Conservation (phyloP, 306 rosid species). For the Argentina anserina region DNA sequence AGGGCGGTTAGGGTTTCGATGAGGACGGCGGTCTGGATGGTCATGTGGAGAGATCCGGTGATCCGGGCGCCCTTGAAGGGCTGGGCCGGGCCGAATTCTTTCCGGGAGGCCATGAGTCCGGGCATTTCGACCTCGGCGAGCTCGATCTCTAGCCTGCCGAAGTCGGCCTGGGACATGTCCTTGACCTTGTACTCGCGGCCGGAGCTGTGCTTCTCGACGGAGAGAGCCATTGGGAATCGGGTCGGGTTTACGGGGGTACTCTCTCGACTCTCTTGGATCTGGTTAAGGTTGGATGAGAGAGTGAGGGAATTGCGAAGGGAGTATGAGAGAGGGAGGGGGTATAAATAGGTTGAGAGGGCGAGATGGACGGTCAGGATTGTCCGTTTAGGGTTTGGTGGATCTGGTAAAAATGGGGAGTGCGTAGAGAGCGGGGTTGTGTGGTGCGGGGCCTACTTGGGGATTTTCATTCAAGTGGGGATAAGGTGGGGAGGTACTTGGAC, state of each 20-base stretch:
- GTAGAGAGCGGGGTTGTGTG: constrained; percentile 6
- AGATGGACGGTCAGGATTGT: constrained; percentile 39
- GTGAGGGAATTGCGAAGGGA: background rate
- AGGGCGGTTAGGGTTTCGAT: constrained; percentile 94
- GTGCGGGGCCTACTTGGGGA: background rate
- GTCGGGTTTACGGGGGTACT: background rate
- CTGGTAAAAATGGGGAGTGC: constrained; percentile 20
- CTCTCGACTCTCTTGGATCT: background rate
- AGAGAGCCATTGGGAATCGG: constrained; percentile 46
- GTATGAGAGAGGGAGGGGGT: background rate
- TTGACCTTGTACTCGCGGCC: constrained; percentile 96
- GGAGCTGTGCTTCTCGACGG: constrained; percentile 61
- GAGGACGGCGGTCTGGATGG: constrained; percentile 93
- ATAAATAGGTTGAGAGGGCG: constrained; percentile 28
- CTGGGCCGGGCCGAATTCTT: constrained; percentile 65
- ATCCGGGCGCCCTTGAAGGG: constrained; percentile 83
- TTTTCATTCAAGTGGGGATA: background rate
- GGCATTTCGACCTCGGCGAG: constrained; percentile 99
- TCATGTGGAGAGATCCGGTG: constrained; percentile 99
- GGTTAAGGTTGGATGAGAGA: background rate
- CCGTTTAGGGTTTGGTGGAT: constrained; percentile 15
- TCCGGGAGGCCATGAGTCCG: constrained; percentile 58
- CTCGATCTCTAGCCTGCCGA: constrained; percentile 80
- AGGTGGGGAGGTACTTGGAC: background rate
- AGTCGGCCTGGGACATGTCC: constrained; percentile 90